Base-by-base conservation (phyloP, 139 green algal genomes). In the Picochlorum costavermella region DNA sequence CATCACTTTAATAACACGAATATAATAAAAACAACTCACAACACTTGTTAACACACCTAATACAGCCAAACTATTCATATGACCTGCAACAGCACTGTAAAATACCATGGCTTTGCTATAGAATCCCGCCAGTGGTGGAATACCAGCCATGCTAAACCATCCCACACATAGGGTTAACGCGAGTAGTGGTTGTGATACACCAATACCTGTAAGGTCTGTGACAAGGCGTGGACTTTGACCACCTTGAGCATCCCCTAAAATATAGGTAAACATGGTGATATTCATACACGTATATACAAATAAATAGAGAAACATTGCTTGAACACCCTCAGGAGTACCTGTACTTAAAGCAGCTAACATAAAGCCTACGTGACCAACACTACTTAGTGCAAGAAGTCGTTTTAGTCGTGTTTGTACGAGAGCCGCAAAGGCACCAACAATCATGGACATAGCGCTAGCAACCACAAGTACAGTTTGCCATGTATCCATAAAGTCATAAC, bases 11-110 rank as follows among this genome's bases (percentile, higher is more conserved):
- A 86, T 67, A 56, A 86, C 48, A 56, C 77, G 50, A 68, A 86
- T 84, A 70, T 84, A 86, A 72, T 86, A 84, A 82, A 83, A 86
- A 69, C 77, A 84, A 60, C 70, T 86, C 31, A 80, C 63, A 46
- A 81, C 74, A 73, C 68, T 82, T 45, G 70, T 80, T 60, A 84
- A 46, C 50, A 86, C 70, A 53, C 79, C 76, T 56, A 86, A 65
- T 36, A 86, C 48, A 51, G 76, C 79, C 63, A 86, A 50, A 50
- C 76, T 53, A 71, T 80, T 84, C 56, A 76, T 67, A 55, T 55
- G 65, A 36, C 61, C 75, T 60, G 68, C 77, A 43, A 86, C 69
- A 56, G 76, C 65, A 60, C 72, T 67, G 77, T 76, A 86, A 72
- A 86, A 84, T 55, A 83, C 61, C 67, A 68, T 78, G 50, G 72